Evolutionary conservation across 805 yeast species (phyloP).

Genomic region (Clavispora carvajalis): DNA sequence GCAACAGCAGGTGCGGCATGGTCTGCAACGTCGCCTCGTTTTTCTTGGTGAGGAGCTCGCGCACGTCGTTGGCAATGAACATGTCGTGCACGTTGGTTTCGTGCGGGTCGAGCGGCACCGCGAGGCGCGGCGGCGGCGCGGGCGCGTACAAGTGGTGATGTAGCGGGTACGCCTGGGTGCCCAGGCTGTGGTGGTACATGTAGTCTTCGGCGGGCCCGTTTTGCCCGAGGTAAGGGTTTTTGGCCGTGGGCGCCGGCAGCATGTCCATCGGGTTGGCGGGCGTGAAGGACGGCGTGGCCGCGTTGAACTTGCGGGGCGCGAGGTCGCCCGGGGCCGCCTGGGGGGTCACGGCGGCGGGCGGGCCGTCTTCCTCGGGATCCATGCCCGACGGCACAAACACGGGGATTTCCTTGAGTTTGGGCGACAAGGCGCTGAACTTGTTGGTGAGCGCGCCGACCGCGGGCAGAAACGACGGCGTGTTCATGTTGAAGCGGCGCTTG

Average conservation of each 20-base stretch:
- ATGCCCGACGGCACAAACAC: constrained; percentile 43
- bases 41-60: constrained; percentile 65
- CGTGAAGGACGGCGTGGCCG: constrained; percentile 36
- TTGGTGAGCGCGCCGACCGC: constrained; percentile 23
- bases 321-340: not conserved
- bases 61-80: constrained; percentile 66
- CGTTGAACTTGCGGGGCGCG: constrained; percentile 26
- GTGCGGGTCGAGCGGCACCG: constrained; percentile 56
- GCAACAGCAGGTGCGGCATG: constrained; percentile 40
- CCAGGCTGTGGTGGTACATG: constrained; percentile 11
- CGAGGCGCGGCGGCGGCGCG: constrained; percentile 70
- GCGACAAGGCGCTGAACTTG: constrained; percentile 45
- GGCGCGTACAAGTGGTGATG: constrained; percentile 91
- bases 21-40: constrained; percentile 78
- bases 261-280: constrained; percentile 18
- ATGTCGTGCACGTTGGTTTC: constrained; percentile 66
- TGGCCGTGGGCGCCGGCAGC: constrained; percentile 1
- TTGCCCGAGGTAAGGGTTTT: constrained; percentile 5
- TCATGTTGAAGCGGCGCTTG: constrained; percentile 31
- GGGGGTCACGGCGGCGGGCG: constrained; percentile 5
- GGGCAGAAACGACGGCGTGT: constrained; percentile 42
- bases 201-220: constrained; percentile 11
- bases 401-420: constrained; percentile 44
- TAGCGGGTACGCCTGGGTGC: constrained; percentile 40
- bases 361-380: too few species aligned